phyloP scores from a whole-genome alignment of 257 asterid genomes.

The Ligustrum vulgare region DNA sequence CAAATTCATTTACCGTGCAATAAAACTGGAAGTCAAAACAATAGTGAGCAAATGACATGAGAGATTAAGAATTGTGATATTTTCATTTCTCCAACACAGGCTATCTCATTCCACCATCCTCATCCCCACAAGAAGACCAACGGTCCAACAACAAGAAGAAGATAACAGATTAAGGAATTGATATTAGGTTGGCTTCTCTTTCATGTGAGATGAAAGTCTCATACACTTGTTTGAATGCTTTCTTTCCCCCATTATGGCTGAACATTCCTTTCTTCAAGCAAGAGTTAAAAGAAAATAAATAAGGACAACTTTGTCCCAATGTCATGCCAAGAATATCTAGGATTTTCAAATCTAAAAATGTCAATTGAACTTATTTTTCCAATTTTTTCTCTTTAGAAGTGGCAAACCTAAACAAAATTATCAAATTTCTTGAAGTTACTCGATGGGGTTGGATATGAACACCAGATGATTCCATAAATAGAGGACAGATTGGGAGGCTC shows the following conservation, averaged over 20 bases:
- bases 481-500: background rate
- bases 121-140: background rate
- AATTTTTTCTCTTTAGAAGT: background rate
- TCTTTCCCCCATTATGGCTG: background rate
- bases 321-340: background rate
- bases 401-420: background rate
- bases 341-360: background rate
- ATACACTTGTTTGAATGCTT: background rate
- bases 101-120: background rate
- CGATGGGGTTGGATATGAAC: background rate
- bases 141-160: background rate
- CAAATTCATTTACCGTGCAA: background rate
- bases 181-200: background rate
- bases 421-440: background rate
- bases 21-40: conserved; percentile 1
- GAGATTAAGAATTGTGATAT: background rate
- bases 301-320: background rate
- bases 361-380: background rate
- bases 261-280: background rate
- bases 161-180: background rate
- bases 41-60: conserved; percentile 4
- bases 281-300: background rate
- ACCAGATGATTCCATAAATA: background rate
- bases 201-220: background rate
- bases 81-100: background rate